Evolutionary conservation across 2,329 filamentous ascomycete species (phyloP).

Genomic region (Cyphellophora attinorum): DNA sequence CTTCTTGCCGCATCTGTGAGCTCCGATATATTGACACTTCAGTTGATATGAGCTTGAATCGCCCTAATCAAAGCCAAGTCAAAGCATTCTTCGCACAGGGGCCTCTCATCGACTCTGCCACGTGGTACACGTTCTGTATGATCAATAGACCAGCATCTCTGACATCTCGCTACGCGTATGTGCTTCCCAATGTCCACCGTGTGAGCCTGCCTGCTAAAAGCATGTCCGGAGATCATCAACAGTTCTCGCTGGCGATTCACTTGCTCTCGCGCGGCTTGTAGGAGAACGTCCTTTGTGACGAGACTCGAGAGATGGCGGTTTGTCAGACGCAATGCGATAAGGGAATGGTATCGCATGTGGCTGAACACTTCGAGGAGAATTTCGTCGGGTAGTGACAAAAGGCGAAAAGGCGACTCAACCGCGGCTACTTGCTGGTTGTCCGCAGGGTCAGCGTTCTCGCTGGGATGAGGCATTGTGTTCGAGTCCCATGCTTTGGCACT

Average conservation of each 20-base stretch:
- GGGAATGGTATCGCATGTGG: constrained; percentile 4
- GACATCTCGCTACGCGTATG: constrained; percentile 5
- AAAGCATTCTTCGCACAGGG: no score
- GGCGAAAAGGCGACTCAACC: no score
- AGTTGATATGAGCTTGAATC: no score
- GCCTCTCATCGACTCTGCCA: constrained; percentile 2
- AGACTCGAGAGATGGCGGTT: background rate
- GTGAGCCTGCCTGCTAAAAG: no score
- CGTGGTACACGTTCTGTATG: constrained; percentile 6
- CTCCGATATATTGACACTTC: no score
- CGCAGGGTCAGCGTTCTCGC: no score
- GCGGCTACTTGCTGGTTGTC: no score
- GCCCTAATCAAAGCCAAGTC: no score
- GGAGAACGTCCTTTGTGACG: background rate
- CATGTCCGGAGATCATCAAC: background rate
- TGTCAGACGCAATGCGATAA: constrained; percentile 4
- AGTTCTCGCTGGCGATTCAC: background rate
- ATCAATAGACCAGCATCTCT: constrained; percentile 7
- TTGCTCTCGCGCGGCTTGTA: background rate
- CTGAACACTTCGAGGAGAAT: background rate
- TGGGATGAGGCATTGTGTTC: no score
- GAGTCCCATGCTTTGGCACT: no score
- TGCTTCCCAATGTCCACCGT: background rate
- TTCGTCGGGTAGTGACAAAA: background rate
- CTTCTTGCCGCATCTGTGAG: no score